phyloP scores from a whole-genome alignment of 179 eudicot species.

The Pouteria campechiana region DNA sequence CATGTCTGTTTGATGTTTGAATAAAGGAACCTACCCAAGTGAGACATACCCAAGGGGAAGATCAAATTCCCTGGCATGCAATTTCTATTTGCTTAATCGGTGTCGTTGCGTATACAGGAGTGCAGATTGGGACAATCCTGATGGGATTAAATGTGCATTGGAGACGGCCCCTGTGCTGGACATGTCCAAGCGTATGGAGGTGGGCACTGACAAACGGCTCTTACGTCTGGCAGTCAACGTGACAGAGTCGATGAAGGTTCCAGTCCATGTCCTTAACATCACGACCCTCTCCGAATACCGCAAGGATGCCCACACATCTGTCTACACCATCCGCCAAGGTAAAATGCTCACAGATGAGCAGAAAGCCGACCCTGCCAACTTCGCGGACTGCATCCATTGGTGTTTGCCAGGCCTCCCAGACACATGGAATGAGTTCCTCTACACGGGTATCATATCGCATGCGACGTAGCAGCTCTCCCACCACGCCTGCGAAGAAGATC shows the following conservation, averaged over 20 bases:
- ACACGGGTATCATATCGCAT: slow-evolving; percentile 67
- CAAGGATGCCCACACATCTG: slow-evolving; percentile 88
- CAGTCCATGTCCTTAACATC: slow-evolving; percentile 61
- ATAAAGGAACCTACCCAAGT: no score
- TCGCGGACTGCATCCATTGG: slow-evolving; percentile 95
- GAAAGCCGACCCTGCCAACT: slow-evolving; percentile 50
- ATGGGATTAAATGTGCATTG: slow-evolving; percentile 79
- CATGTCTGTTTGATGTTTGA: no score
- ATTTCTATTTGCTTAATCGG: no score
- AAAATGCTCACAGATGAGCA: slow-evolving; percentile 61
- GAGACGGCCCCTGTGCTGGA: slow-evolving; percentile 67
- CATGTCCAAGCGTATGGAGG: slow-evolving; percentile 45
- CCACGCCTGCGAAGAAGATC: no score
- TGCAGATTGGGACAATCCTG: slow-evolving; percentile 77
- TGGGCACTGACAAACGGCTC: slow-evolving; percentile 70
- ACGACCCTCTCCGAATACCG: slow-evolving; percentile 77
- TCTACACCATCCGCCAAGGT: slow-evolving; percentile 74
- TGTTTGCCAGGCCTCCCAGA: slow-evolving; percentile 93
- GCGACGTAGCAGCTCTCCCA: no score
- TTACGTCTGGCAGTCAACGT: slow-evolving; percentile 42
- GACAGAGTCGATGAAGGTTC: slow-evolving; percentile 46
- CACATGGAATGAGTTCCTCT: slow-evolving; percentile 87
- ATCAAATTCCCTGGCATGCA: no score
- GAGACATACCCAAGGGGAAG: no score
- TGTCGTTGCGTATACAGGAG: slow-evolving; percentile 43